Evolutionary conservation across 2,329 filamentous ascomycete genomes (phyloP).

Genomic region (Onygenales sp.): DNA sequence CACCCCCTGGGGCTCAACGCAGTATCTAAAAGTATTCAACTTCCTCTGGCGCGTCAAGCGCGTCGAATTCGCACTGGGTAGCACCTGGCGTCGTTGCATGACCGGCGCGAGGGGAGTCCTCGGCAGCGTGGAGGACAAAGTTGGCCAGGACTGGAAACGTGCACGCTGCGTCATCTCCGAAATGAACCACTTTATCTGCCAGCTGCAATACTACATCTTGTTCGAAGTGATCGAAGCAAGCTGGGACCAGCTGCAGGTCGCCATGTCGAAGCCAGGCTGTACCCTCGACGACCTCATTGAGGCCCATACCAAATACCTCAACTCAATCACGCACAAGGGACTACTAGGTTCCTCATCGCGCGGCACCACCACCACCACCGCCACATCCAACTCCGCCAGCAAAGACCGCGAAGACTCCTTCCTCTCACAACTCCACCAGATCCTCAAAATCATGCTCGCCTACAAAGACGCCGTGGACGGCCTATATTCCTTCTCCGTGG

Average conservation of each 20-base stretch:
- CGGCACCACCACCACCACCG: slow-evolving; percentile 25
- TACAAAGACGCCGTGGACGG: slow-evolving; percentile 93
- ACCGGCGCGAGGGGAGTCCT: slow-evolving; percentile 89
- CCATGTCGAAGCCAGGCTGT: slow-evolving; percentile 72
- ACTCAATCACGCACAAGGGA: slow-evolving; percentile 91
- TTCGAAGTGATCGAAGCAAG: slow-evolving; percentile 97
- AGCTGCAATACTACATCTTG: slow-evolving; percentile 96
- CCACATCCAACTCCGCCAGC: slow-evolving; percentile 36
- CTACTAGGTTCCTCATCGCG: slow-evolving; percentile 61
- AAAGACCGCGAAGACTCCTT: slow-evolving; percentile 64
- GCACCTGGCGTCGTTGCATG: slow-evolving; percentile 91
- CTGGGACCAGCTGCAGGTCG: slow-evolving; percentile 81
- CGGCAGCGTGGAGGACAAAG: slow-evolving; percentile 61
- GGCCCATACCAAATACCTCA: slow-evolving; percentile 83
- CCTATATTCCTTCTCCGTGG: slow-evolving; percentile 87
- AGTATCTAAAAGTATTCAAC: slow-evolving; percentile 98
- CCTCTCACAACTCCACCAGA: slow-evolving; percentile 81
- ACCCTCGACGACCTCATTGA: slow-evolving; percentile 92
- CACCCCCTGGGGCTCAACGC: slow-evolving; percentile 86
- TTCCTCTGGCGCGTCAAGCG: slow-evolving; percentile 97
- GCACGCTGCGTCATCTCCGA: slow-evolving; percentile 84
- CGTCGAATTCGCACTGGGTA: slow-evolving; percentile 85
- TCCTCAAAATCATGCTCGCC: slow-evolving; percentile 84
- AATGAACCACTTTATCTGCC: slow-evolving; percentile 97
- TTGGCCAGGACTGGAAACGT: slow-evolving; percentile 76